Evolutionary conservation across 192 early-diverging fungal genomes (phyloP).

Genomic region (Coemansia guatemalensis): DNA sequence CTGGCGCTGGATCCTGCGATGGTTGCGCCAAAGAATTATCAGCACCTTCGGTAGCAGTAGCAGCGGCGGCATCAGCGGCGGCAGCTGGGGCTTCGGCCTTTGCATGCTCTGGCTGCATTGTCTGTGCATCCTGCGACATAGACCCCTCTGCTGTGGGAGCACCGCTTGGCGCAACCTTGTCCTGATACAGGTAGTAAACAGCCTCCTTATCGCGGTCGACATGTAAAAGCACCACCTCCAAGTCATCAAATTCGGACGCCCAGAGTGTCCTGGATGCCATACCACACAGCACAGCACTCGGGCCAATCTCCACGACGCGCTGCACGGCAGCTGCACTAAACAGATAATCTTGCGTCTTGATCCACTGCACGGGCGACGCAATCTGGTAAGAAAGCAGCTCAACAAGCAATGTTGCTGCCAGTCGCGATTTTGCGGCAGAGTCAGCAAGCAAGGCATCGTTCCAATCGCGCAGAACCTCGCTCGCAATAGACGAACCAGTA

Average conservation of each 20-base stretch:
- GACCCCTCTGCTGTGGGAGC: no score
- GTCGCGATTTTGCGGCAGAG: constrained; percentile 64
- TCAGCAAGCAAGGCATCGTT: not conserved
- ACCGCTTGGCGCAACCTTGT: not conserved
- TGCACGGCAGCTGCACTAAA: constrained; percentile 74
- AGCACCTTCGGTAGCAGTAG: not conserved
- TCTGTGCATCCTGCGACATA: not conserved
- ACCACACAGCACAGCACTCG: constrained; percentile 79
- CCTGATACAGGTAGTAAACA: constrained; percentile 7
- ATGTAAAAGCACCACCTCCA: constrained; percentile 6
- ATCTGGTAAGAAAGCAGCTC: constrained; percentile 93
- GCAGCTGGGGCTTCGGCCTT: no score
- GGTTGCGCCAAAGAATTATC: not conserved
- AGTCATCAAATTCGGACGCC: not conserved
- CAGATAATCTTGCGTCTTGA: constrained; percentile 85
- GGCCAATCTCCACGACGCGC: constrained; percentile 87
- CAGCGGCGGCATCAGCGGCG: no score
- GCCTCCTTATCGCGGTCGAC: constrained; percentile 16
- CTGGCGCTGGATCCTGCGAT: not conserved
- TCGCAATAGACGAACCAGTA: constrained; percentile 68
- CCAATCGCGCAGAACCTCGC: constrained; percentile 73
- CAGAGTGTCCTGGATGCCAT: constrained; percentile 69
- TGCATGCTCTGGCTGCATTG: not conserved
- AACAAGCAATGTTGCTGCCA: constrained; percentile 76
- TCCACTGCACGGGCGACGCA: constrained; percentile 94